Evolutionary conservation across 805 yeast genomes (phyloP).

Genomic region (Kregervanrija fluxuum): DNA sequence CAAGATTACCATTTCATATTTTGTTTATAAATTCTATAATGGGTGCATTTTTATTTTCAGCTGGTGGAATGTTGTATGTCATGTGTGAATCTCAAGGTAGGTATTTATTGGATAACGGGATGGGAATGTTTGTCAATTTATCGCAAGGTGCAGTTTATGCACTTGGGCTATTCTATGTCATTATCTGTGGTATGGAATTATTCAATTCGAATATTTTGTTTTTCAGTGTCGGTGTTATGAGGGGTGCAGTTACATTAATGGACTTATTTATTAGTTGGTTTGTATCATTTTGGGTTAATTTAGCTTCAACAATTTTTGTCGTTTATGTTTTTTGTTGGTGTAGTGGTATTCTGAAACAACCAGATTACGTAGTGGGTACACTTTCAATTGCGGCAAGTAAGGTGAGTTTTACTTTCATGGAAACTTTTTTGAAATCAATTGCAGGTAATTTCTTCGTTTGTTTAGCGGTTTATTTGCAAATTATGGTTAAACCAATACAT

Average conservation of each 20-base stretch:
- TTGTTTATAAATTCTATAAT: constrained; percentile 56
- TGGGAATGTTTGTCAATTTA: constrained; percentile 47
- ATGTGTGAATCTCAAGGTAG: constrained; percentile 48
- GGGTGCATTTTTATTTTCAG: constrained; percentile 62
- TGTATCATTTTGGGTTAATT: constrained; percentile 59
- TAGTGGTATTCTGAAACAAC: constrained; percentile 40
- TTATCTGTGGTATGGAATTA: constrained; percentile 66
- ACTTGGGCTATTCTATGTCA: constrained; percentile 69
- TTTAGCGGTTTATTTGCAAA: constrained; percentile 66
- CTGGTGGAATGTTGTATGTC: constrained; percentile 68
- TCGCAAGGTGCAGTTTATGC: constrained; percentile 60
- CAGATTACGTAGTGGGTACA: constrained; percentile 41
- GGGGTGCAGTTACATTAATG: constrained; percentile 62
- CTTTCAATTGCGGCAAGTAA: constrained; percentile 38
- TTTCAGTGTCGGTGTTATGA: constrained; percentile 58
- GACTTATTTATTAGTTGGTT: constrained; percentile 62
- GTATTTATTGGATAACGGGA: constrained; percentile 27
- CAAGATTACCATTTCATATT: constrained; percentile 55
- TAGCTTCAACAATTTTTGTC: constrained; percentile 59
- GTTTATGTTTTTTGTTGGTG: constrained; percentile 55
- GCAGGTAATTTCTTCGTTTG: constrained; percentile 77
- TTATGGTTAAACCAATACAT: constrained; percentile 74
- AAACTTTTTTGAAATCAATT: constrained; percentile 61
- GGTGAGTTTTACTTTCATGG: constrained; percentile 40
- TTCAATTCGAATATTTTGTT: constrained; percentile 70